Conservation (phyloP, 768 basidiomycete genomes). For the Kwoniella europaea region DNA sequence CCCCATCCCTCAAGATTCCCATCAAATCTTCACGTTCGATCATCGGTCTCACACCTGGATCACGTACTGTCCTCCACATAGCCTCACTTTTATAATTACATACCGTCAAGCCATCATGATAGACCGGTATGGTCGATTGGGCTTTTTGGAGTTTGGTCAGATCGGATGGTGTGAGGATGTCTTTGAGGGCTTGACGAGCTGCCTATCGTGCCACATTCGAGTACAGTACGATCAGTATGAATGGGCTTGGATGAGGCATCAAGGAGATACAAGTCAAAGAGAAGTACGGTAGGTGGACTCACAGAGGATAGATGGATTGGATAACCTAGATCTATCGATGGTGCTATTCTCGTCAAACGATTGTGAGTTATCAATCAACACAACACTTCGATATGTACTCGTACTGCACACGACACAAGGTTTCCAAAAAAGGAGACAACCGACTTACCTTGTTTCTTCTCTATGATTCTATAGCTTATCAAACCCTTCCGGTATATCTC, state of each 20-base stretch:
- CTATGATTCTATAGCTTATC: slow-evolving; percentile 26
- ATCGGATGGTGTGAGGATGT: slow-evolving; percentile 15
- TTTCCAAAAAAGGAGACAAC: neutral
- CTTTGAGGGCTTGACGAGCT: slow-evolving; percentile 15
- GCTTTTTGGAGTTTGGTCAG: slow-evolving; percentile 3
- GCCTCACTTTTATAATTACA: neutral
- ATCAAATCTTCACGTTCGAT: slow-evolving; percentile 31
- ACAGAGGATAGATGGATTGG: slow-evolving; percentile 25
- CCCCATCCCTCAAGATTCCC: slow-evolving; percentile 11
- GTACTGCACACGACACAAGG: neutral
- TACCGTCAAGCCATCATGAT: slow-evolving; percentile 25
- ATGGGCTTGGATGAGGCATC: too few species aligned
- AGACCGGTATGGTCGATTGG: slow-evolving; percentile 8
- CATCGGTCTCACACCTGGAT: slow-evolving; percentile 18
- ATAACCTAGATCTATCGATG: slow-evolving; percentile 14
- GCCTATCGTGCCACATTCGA: neutral
- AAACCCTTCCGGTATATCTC: slow-evolving; percentile 8
- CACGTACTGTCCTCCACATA: slow-evolving; percentile 11
- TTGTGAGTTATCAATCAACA: neutral
- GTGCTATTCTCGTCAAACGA: neutral
- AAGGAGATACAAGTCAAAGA: neutral
- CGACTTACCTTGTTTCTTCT: slow-evolving; percentile 29
- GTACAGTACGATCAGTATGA: too few species aligned
- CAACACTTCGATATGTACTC: neutral
- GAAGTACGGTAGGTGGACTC: neutral